A percentile compares a stretch with the other conserved stretches of the same genome.
phyloP scores from a whole-genome alignment of 352 stramenopile genomes.

The Peronosclerospora sorghi region DNA sequence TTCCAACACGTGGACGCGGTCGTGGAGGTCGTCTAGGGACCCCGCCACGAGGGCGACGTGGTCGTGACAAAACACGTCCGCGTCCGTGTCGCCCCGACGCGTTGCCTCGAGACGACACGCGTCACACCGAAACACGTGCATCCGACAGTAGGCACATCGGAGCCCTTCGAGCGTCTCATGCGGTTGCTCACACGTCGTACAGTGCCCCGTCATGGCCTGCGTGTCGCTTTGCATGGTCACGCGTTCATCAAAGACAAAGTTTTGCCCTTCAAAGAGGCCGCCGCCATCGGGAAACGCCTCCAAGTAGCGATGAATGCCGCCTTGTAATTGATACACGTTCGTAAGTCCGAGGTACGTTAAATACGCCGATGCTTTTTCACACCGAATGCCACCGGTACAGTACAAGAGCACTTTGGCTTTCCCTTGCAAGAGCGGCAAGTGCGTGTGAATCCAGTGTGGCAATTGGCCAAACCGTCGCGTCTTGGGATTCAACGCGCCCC shows the following conservation, averaged over 20 bases:
- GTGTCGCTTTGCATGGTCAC: slow-evolving; percentile 53
- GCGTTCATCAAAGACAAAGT: slow-evolving; percentile 81
- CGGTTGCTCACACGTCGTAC: slow-evolving; percentile 39
- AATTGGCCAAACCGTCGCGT: slow-evolving; percentile 77
- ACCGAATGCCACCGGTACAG: slow-evolving; percentile 77
- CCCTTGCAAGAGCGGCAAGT: slow-evolving; percentile 43
- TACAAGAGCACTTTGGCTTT: slow-evolving; percentile 83
- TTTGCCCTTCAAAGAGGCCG: slow-evolving; percentile 69
- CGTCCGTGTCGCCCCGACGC: slow-evolving; percentile 10
- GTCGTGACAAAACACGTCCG: slow-evolving; percentile 46
- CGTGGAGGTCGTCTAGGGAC: slow-evolving; percentile 25
- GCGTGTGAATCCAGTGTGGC: slow-evolving; percentile 43
- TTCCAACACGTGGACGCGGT: slow-evolving; percentile 23
- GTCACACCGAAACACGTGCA: slow-evolving; percentile 67
- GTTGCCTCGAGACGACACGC: slow-evolving; percentile 17
- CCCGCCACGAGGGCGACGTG: slow-evolving; percentile 44
- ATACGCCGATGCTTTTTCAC: slow-evolving; percentile 75
- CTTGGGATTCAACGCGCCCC: slow-evolving; percentile 61
- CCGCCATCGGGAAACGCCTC: slow-evolving; percentile 62
- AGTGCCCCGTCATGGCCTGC: slow-evolving; percentile 47
- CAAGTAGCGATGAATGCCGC: slow-evolving; percentile 79
- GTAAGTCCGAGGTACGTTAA: slow-evolving; percentile 53
- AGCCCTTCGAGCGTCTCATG: slow-evolving; percentile 55
- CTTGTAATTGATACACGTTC: slow-evolving; percentile 70
- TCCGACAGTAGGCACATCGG: slow-evolving; percentile 68